Conservation (phyloP, 2,329 filamentous ascomycete species). For the Saccharata proteae region DNA sequence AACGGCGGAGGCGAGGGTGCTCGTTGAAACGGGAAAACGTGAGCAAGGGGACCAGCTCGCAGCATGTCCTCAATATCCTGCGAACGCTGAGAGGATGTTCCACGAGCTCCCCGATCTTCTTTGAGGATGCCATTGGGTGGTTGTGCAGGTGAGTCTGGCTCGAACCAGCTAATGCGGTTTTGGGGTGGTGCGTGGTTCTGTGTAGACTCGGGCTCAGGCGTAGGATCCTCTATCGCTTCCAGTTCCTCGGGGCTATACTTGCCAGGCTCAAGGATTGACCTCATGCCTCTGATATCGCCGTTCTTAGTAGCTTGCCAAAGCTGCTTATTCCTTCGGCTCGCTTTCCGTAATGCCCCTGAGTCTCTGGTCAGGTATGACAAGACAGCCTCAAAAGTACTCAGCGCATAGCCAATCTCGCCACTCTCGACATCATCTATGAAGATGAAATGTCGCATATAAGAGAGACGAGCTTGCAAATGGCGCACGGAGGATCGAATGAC, state of each 20-base stretch:
- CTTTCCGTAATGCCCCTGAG: constrained; percentile 67
- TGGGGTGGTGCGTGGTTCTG: too few relatives aligned
- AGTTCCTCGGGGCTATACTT: too few relatives aligned
- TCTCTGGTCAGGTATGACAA: constrained; percentile 76
- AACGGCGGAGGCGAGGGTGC: constrained; percentile 37
- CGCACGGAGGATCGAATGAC: constrained; percentile 83
- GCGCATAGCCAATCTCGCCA: constrained; percentile 87
- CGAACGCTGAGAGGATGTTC: too few relatives aligned
- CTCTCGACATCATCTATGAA: constrained; percentile 97
- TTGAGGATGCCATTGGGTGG: too few relatives aligned
- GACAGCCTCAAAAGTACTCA: constrained; percentile 93
- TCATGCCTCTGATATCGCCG: constrained; percentile 66
- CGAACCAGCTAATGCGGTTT: too few relatives aligned
- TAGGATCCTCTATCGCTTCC: too few relatives aligned
- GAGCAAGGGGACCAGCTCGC: constrained; percentile 45
- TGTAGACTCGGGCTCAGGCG: too few relatives aligned
- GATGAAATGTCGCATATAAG: constrained; percentile 96
- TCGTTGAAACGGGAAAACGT: constrained; percentile 85
- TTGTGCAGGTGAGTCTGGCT: too few relatives aligned
- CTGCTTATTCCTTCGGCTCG: constrained; percentile 73
- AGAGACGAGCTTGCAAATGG: constrained; percentile 73
- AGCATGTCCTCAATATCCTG: too few relatives aligned
- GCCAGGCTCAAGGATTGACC: constrained; percentile 65
- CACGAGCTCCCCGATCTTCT: too few relatives aligned
- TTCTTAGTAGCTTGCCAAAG: constrained; percentile 76